Evolutionary conservation across 1,139 yeast species (phyloP).

Genomic region (Debaryomycetaceae sp.): DNA sequence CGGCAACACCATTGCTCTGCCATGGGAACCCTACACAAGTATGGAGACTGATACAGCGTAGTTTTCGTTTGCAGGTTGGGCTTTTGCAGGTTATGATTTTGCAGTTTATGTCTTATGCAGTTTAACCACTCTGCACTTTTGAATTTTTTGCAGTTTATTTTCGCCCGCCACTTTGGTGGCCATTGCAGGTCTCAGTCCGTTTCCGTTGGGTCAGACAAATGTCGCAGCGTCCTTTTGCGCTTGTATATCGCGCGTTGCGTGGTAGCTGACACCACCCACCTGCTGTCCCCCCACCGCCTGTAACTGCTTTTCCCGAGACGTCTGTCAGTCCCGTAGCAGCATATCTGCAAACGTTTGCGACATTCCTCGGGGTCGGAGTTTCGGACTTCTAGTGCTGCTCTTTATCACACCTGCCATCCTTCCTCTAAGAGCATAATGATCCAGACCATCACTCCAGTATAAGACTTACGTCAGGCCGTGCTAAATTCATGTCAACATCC

Average conservation of each 20-base stretch:
- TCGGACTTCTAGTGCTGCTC: background rate
- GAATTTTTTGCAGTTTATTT: background rate
- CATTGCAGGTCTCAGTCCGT: too few relatives aligned
- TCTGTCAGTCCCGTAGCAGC: background rate
- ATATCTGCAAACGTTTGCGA: background rate
- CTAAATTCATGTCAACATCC: too few relatives aligned
- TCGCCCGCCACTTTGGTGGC: background rate
- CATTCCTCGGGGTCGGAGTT: background rate
- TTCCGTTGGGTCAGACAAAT: background rate
- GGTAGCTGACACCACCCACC: background rate
- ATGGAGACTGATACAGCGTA: too few relatives aligned
- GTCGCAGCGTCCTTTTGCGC: background rate
- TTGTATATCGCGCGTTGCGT: background rate
- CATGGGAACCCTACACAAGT: too few relatives aligned
- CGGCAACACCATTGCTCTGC: constrained; percentile 42
- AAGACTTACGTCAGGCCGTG: too few relatives aligned
- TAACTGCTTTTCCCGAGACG: background rate
- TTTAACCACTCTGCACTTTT: background rate
- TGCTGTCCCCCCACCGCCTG: background rate
- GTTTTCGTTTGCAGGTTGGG: too few relatives aligned
- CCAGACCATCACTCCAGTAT: too few relatives aligned
- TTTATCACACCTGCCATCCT: background rate
- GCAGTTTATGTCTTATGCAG: background rate
- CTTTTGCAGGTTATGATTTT: background rate
- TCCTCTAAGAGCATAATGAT: background rate